These are phyloP conservation scores for Echinochloa phyllopogon DNA, from an alignment of 176 grass and related monocot genomes.

Conservation along the genomic window DNA sequence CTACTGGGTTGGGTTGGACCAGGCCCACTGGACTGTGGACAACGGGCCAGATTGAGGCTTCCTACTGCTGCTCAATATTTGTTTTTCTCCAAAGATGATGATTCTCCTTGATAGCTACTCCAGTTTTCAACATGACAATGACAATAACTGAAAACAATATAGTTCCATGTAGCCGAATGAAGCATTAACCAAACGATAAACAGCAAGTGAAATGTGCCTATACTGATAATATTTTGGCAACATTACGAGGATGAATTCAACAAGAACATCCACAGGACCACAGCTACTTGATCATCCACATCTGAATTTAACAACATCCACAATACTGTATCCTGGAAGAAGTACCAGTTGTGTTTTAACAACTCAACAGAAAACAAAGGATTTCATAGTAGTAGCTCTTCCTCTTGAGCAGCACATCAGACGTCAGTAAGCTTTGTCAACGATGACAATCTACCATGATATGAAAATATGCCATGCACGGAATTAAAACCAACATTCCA, in stretches of 20 bases:
- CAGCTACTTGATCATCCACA: neutral
- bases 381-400: neutral
- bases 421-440: neutral
- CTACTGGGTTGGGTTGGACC: no score
- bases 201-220: neutral
- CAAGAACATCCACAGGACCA: neutral
- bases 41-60: no score
- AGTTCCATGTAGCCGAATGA: neutral
- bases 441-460: neutral
- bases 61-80: no score
- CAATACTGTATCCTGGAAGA: no score
- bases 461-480: neutral
- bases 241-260: neutral
- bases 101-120: no score
- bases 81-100: no score
- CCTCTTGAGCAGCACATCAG: neutral
- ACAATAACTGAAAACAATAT: neutral
- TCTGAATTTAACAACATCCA: no score
- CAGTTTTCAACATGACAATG: neutral
- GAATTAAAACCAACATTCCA: neutral
- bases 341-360: neutral
- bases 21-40: no score
- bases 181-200: neutral
- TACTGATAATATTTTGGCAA: neutral
- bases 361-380: no score